Conservation (phyloP, 129 eudicot species). For the Artemisia tridentata region DNA sequence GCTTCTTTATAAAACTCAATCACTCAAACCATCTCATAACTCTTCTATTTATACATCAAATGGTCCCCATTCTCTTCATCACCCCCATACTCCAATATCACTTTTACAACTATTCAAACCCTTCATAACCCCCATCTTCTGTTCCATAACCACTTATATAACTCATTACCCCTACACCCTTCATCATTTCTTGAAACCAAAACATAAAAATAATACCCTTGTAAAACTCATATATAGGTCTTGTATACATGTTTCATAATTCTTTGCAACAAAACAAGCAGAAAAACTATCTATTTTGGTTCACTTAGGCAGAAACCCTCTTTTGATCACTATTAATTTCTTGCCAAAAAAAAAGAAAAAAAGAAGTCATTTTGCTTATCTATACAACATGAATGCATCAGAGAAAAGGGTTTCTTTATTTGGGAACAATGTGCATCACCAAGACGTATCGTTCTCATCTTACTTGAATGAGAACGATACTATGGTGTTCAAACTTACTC, state of each 20-base stretch:
- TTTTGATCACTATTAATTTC: neutral
- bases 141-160: slow-evolving; percentile 13
- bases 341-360: too few relatives aligned
- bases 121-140: slow-evolving; percentile 19
- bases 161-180: slow-evolving; percentile 12
- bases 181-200: slow-evolving; percentile 20
- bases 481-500: slow-evolving; percentile 40
- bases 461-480: slow-evolving; percentile 37
- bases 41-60: slow-evolving; percentile 37
- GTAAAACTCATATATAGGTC: too few relatives aligned
- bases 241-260: too few relatives aligned
- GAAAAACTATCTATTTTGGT: neutral
- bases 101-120: slow-evolving; percentile 26
- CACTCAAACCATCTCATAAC: slow-evolving; percentile 33
- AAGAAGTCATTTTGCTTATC: neutral
- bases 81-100: slow-evolving; percentile 29
- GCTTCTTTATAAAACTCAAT: slow-evolving; percentile 34
- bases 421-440: slow-evolving; percentile 32
- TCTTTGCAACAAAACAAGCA: too few relatives aligned
- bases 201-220: neutral
- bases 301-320: slow-evolving; percentile 2
- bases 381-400: slow-evolving; percentile 22
- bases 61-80: slow-evolving; percentile 42
- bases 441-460: slow-evolving; percentile 51
- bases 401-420: slow-evolving; percentile 34